Base-by-base conservation (phyloP, 2,329 filamentous ascomycete species). In the Septoria petroselini region DNA sequence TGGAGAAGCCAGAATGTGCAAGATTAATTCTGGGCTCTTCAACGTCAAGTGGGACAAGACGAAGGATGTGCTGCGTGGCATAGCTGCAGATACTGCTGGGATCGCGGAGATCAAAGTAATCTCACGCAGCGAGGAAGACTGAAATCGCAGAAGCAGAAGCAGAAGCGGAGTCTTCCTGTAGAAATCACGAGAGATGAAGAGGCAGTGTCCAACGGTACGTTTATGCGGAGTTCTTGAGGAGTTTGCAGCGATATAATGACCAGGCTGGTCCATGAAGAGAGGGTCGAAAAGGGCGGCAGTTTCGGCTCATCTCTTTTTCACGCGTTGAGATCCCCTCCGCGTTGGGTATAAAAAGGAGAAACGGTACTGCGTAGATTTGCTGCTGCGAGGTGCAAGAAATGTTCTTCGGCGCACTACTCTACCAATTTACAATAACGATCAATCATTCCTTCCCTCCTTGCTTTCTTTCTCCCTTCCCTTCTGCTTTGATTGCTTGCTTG, bases 11-110 rank as follows among this genome's bases (percentile, higher is more conserved):
- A 39, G 61, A 30, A 62, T 61, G 53, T 60, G 57, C 37, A 55
- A 35, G 48, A 55, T 84, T 56, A 83, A 83, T 59, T 76, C 77
- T 19, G 80, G 78, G 0, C 63, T 76, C 27, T 84, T 84, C 61
- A 68, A 65, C 0, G 77, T 83, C 19, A 67, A 72, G 9, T 84
- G 81, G 81, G 63, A 69, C 48, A 61, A 67, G 27, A 80, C 78
- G 0, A 70, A 68, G 49, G 57, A 53, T 4, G 63, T 77, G 1
- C 44, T 83, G 30, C 66, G 73, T 44, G 58, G 62, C 0, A 62
- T 70, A 3, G 66, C 66, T 21, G 46, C 73, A 30, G 47, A 44
- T 6, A 7, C 6, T n/a, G 34, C 19, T 39, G 58, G 54, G 25
- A 48, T 62, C 17, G 41, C 27, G 42, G 45, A 54, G 19, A 40